phyloP scores from a whole-genome alignment of 2,329 filamentous ascomycete genomes.

The Venturia asperata region DNA sequence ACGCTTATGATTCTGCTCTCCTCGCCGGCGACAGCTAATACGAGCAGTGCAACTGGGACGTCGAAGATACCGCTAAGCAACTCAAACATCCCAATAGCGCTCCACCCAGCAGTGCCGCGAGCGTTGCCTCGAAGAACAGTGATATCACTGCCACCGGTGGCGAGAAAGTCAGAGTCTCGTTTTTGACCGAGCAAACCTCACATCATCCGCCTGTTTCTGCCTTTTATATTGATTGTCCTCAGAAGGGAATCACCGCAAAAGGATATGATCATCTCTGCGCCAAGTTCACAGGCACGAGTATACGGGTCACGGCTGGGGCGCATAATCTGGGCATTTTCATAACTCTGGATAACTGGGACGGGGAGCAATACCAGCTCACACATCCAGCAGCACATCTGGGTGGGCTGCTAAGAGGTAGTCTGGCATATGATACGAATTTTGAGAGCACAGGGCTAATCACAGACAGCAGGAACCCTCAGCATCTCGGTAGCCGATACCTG shows the following conservation, averaged over 20 bases:
- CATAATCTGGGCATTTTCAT: conserved; percentile 97
- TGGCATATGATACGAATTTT: no score
- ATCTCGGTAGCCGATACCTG: conserved; percentile 86
- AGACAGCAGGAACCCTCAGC: conserved; percentile 57
- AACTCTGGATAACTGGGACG: conserved; percentile 66
- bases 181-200: conserved; percentile 94
- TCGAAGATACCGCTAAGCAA: conserved; percentile 66
- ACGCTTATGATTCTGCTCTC: conserved; percentile 30
- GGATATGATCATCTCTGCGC: conserved; percentile 96
- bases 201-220: conserved; percentile 97
- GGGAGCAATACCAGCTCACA: conserved; percentile 91
- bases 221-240: conserved; percentile 86
- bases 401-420: conserved; percentile 64
- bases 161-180: conserved; percentile 68
- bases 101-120: conserved; percentile 31
- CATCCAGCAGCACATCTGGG: conserved; percentile 91
- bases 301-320: conserved; percentile 84
- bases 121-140: conserved; percentile 32
- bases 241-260: conserved; percentile 77
- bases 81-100: conserved; percentile 42
- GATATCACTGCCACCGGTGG: conserved; percentile 26
- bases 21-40: conserved; percentile 18
- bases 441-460: background rate
- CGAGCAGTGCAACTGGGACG: conserved; percentile 83
- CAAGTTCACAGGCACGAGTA: conserved; percentile 93